A percentile compares a stretch with the other conserved stretches of the same genome.
Evolutionary conservation across 2,329 filamentous ascomycete species (phyloP).

Genomic region (Alternaria postmessia): DNA sequence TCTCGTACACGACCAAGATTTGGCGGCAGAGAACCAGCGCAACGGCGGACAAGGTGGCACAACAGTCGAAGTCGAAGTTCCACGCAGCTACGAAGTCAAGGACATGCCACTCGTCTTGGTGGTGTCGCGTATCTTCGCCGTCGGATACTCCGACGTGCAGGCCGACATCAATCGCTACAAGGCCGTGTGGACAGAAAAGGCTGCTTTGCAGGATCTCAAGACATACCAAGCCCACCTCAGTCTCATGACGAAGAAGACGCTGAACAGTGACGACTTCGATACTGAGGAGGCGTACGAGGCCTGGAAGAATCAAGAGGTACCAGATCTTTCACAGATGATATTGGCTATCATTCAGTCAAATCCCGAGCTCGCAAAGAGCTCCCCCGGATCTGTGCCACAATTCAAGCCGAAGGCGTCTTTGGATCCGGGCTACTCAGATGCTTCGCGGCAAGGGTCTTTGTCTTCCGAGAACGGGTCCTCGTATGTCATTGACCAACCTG

Average conservation of each 20-base stretch:
- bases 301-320: conserved; percentile 90
- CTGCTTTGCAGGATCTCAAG: conserved; percentile 89
- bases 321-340: conserved; percentile 92
- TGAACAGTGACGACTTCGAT: conserved; percentile 88
- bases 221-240: conserved; percentile 90
- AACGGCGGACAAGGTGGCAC: conserved; percentile 67
- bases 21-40: conserved; percentile 68
- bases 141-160: conserved; percentile 81
- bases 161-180: conserved; percentile 85
- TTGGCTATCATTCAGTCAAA: conserved; percentile 86
- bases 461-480: conserved; percentile 56
- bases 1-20: conserved; percentile 89
- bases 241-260: conserved; percentile 76
- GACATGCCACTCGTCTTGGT: conserved; percentile 94
- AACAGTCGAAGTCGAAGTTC: conserved; percentile 81
- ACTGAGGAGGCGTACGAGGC: conserved; percentile 84
- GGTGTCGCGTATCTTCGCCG: conserved; percentile 85
- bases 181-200: conserved; percentile 86
- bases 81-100: conserved; percentile 89
- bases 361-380: conserved; percentile 82
- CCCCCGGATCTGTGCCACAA: conserved; percentile 68
- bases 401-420: conserved; percentile 56
- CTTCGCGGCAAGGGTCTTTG: conserved; percentile 57
- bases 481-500: conserved; percentile 71
- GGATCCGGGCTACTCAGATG: conserved; percentile 56